Percentiles rank a stretch among this genome's conserved stretches.
phyloP scores from a whole-genome alignment of 441 rosid species.

The Populus tomentosa region DNA sequence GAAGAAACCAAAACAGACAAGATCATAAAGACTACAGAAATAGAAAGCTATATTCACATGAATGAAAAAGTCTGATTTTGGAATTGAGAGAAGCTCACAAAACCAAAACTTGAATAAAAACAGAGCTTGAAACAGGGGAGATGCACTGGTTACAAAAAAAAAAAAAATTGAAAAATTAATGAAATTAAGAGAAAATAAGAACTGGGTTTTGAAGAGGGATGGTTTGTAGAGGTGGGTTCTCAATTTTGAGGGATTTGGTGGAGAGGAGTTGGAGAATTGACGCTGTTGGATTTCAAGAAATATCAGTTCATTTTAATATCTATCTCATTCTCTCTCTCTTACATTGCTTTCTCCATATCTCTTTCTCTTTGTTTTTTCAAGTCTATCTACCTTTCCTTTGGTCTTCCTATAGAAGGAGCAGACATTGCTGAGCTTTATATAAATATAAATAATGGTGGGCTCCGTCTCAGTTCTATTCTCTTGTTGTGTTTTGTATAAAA shows the following conservation, averaged over 20 bases:
- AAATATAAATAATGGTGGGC: too few species aligned
- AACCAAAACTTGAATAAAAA: background rate
- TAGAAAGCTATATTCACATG: background rate
- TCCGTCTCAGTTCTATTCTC: too few species aligned
- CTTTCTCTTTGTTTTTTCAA: background rate
- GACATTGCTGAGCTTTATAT: constrained; percentile 21
- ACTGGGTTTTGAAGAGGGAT: constrained; percentile 38
- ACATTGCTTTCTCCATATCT: background rate
- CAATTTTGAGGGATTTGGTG: constrained; percentile 26
- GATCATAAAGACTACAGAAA: background rate
- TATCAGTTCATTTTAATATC: background rate
- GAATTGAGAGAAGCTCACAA: background rate
- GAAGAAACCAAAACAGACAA: background rate
- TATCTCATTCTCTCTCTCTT: constrained; percentile 10
- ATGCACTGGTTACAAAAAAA: constrained; percentile 3
- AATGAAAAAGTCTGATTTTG: background rate
- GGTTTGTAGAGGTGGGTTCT: constrained; percentile 32
- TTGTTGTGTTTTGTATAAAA: too few species aligned
- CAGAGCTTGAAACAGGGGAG: constrained; percentile 17
- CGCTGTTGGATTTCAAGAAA: constrained; percentile 25
- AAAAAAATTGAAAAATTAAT: constrained; percentile 9
- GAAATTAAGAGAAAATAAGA: constrained; percentile 26
- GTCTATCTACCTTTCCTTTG: background rate
- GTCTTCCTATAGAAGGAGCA: constrained; percentile 12
- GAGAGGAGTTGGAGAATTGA: constrained; percentile 23